Base-by-base conservation (phyloP, 441 rosid genomes). In the Euphorbia schlechtendalii region DNA sequence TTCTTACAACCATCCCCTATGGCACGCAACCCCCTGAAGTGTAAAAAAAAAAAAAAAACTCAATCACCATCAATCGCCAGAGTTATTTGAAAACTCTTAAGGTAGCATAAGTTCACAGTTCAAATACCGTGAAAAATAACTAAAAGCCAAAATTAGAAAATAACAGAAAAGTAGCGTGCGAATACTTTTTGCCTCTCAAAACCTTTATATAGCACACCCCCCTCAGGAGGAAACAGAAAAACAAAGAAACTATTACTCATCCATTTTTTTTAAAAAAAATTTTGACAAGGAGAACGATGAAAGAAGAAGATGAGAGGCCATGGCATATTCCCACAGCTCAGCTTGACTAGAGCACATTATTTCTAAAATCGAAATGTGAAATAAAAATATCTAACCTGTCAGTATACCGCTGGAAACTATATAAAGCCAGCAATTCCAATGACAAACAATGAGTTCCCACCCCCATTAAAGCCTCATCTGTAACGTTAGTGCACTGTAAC, bases 1-100 rank as follows among this genome's bases (percentile, higher is more conserved):
- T 73, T 82, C 76, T 84, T 89, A 77, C 92, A 92, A 56, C 98
- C 93, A 64, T 77, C 84, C 61, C 93, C 92, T 3, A 92, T 76
- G 52, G 86, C 76, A 46, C 58, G 53, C 80, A 89, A 77, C 40
- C 98, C 98, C 89, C 98, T 92, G 86, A 76, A 73, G 75, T 15
- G 58, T 15, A 71, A 61, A 27, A 27, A 1, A 77, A 27, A 27
- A 1, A 77, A 18, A 69, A 17, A 32, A 63, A 45, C 69, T 77
- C 59, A 77, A 56, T 69, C 51, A 64, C 70, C 62, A 62, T 66
- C 24, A 64, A 64, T 45, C 41, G 38, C 43, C 66, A 18, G 25
- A 56, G 40, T 34, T 59, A 62, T 14, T 15, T 34, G 70, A 38
- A 59, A 59, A 17, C 30, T 27, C 18, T 1, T 36, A 25, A 8